Evolutionary conservation across 2,329 filamentous ascomycete genomes (phyloP).

Genomic region (Kalaharituber pfeilii): DNA sequence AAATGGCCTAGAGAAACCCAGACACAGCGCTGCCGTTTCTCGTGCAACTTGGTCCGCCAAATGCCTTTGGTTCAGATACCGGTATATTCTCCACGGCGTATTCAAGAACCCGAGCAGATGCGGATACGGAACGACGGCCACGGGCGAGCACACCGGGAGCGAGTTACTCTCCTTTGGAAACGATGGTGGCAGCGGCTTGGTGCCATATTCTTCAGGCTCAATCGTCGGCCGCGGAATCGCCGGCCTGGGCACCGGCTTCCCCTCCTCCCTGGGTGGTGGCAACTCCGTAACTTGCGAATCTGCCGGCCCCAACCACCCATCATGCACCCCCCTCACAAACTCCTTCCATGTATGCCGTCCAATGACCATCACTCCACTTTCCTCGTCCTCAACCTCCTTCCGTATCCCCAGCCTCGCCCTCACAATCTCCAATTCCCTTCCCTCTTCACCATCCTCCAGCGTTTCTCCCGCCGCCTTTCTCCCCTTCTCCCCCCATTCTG

Average conservation of each 20-base stretch:
- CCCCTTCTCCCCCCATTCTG: constrained; percentile 35
- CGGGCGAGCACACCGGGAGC: constrained; percentile 32
- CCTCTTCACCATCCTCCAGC: constrained; percentile 20
- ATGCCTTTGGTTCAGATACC: constrained; percentile 68
- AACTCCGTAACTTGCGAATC: background rate
- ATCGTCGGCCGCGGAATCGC: background rate
- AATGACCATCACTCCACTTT: constrained; percentile 70
- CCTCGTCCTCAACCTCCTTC: constrained; percentile 45
- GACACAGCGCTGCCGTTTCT: constrained; percentile 69
- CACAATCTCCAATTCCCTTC: constrained; percentile 44
- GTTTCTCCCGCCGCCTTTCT: constrained; percentile 22
- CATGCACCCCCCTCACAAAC: constrained; percentile 80
- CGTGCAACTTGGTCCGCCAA: constrained; percentile 80
- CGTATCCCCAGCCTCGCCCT: constrained; percentile 49
- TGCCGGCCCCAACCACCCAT: constrained; percentile 55
- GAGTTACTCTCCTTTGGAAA: background rate
- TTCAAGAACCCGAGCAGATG: constrained; percentile 86
- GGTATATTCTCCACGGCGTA: constrained; percentile 68
- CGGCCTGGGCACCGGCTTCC: background rate
- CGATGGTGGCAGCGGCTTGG: background rate
- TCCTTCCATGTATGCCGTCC: constrained; percentile 95
- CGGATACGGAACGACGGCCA: constrained; percentile 57
- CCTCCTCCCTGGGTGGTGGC: background rate
- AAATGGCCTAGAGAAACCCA: constrained; percentile 39
- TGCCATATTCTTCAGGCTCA: background rate